Percentiles rank a stretch among this genome's conserved stretches.
phyloP scores from a whole-genome alignment of 129 eudicot genomes.

The Tagetes patula region DNA sequence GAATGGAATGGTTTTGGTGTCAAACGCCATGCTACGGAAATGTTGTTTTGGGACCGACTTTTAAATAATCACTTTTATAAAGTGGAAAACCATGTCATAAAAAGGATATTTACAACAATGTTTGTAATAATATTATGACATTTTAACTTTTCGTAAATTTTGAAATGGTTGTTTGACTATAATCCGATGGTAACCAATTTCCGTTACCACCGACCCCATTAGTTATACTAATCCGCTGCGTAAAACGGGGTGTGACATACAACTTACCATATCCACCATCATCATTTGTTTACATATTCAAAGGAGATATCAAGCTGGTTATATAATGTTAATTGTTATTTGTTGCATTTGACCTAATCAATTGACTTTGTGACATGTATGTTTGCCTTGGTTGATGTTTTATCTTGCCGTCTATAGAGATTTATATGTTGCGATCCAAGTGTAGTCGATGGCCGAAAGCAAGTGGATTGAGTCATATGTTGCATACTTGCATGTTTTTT shows the following conservation, averaged over 20 bases:
- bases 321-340: background rate
- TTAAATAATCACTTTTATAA: too few relatives aligned
- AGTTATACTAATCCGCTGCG: too few relatives aligned
- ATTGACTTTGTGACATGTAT: background rate
- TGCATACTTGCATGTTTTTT: background rate
- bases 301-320: slow-evolving; percentile 18
- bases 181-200: too few relatives aligned
- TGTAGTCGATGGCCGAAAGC: background rate
- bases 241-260: background rate
- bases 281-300: slow-evolving; percentile 5
- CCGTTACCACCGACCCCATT: too few relatives aligned
- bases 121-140: too few relatives aligned
- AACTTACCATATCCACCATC: slow-evolving; percentile 15
- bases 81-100: too few relatives aligned
- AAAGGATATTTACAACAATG: too few relatives aligned
- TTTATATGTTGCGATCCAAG: background rate
- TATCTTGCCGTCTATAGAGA: background rate
- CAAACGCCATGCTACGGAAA: too few relatives aligned
- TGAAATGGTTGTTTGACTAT: too few relatives aligned
- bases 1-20: too few relatives aligned
- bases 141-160: too few relatives aligned
- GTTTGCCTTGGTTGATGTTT: background rate
- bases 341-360: slow-evolving; percentile 18
- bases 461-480: background rate
- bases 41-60: too few relatives aligned